These are phyloP conservation scores for Suillus brevipes DNA, from an alignment of 768 basidiomycete genomes.

Conservation along the genomic window DNA sequence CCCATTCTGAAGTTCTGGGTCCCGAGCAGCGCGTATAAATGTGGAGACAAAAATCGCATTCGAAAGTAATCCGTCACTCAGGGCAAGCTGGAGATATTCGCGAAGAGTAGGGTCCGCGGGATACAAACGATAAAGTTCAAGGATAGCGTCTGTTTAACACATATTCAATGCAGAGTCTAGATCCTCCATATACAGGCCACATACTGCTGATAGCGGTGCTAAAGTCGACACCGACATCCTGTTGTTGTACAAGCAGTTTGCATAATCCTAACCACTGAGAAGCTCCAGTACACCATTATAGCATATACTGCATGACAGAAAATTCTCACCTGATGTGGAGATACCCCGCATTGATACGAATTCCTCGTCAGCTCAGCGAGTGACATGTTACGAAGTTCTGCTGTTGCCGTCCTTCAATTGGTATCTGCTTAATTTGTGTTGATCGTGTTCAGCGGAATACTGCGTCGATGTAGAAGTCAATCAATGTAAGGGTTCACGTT, in stretches of 20 bases:
- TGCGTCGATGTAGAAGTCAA: neutral
- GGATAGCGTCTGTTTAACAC: conserved; percentile 58
- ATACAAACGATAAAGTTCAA: conserved; percentile 65
- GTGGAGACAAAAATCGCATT: conserved; percentile 61
- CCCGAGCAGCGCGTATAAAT: conserved; percentile 66
- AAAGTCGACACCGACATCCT: conserved; percentile 37
- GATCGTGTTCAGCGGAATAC: neutral
- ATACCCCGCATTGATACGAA: conserved; percentile 69
- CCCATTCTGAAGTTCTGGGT: conserved; percentile 60
- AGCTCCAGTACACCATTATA: neutral
- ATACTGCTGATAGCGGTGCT: conserved; percentile 63
- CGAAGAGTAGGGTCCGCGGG: conserved; percentile 71
- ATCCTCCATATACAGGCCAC: conserved; percentile 6
- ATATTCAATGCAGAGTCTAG: conserved; percentile 8
- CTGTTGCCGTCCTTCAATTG: neutral
- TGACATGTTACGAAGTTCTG: conserved; percentile 48
- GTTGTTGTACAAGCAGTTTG: conserved; percentile 58
- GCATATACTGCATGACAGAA: neutral
- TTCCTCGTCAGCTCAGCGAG: conserved; percentile 70
- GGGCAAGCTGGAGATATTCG: conserved; percentile 61
- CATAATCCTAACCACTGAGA: conserved; percentile 70
- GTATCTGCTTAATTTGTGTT: neutral
- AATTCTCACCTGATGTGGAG: conserved; percentile 57
- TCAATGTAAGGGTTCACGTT: neutral
- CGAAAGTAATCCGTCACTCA: conserved; percentile 57